Percentiles rank a stretch among this genome's conserved stretches.
phyloP scores from a whole-genome alignment of 1,284 basidiomycete genomes.

The Salmacisia buchloeana region DNA sequence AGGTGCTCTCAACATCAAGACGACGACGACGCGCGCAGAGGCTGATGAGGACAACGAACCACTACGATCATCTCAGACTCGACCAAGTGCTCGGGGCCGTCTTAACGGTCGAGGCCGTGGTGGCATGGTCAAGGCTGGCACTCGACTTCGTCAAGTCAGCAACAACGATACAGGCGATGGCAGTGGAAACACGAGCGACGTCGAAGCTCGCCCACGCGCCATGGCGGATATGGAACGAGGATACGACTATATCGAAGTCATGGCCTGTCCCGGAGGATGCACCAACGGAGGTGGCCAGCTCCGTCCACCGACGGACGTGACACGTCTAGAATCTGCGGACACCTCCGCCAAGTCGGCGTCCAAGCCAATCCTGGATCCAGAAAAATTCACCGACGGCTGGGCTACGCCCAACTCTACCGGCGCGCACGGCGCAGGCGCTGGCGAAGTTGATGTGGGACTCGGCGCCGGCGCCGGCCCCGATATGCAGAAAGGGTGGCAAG shows the following conservation, averaged over 20 bases:
- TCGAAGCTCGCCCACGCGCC: too few species aligned
- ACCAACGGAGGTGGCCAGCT: slow-evolving; percentile 92
- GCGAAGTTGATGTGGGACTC: not conserved
- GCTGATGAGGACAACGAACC: not conserved
- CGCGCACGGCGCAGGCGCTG: not conserved
- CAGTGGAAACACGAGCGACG: slow-evolving; percentile 19
- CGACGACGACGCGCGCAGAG: not conserved
- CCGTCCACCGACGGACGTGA: slow-evolving; percentile 28
- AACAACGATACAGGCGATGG: slow-evolving; percentile 13
- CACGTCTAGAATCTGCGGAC: too few species aligned
- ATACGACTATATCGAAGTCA: slow-evolving; percentile 96
- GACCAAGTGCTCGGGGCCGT: not conserved
- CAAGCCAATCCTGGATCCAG: slow-evolving; percentile 15
- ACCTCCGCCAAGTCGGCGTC: not conserved
- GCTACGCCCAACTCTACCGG: not conserved
- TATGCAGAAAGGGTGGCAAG: slow-evolving; percentile 55
- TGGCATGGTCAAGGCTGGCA: not conserved
- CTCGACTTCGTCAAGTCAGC: not conserved
- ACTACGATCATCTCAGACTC: not conserved
- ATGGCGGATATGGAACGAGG: slow-evolving; percentile 56
- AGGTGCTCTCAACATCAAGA: not conserved
- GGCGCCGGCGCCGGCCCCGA: slow-evolving; percentile 9
- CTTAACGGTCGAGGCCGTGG: not conserved
- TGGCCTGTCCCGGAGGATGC: slow-evolving; percentile 97
- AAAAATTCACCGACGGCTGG: slow-evolving; percentile 19